Percentiles rank a stretch among this genome's conserved stretches.
phyloP scores from a whole-genome alignment of 2,329 filamentous ascomycete genomes.

The Colletotrichum sp. region DNA sequence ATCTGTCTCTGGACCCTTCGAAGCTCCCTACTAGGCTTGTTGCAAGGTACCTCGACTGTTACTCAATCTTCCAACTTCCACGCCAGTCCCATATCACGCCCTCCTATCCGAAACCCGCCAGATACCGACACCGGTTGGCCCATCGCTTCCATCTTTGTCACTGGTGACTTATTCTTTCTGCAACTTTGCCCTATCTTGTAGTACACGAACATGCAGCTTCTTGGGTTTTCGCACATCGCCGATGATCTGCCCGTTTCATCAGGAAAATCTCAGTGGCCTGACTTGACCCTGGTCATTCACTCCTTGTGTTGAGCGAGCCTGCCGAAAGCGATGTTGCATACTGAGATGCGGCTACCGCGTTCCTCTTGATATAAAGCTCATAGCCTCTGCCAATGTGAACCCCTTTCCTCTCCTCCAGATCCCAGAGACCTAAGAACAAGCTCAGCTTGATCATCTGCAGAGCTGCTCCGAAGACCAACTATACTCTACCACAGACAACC shows the following conservation, averaged over 20 bases:
- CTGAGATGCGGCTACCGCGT: not conserved
- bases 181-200: not conserved
- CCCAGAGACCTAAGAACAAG: not conserved
- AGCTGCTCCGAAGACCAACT: not conserved
- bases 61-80: not conserved
- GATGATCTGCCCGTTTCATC: not conserved
- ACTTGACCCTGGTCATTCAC: not conserved
- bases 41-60: not conserved
- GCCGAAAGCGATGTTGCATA: not conserved
- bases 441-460: not conserved
- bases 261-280: not conserved
- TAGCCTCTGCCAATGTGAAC: not conserved
- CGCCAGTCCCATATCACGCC: not conserved
- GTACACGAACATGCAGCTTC: not conserved
- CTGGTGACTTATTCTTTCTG: not conserved
- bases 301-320: not conserved
- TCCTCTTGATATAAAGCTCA: slow-evolving; percentile 1
- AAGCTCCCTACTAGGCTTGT: not conserved
- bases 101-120: not conserved
- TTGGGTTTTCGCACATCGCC: not conserved
- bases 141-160: not conserved
- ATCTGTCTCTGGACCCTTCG: not conserved
- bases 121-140: not conserved
- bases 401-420: not conserved
- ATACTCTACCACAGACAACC: not conserved